These are phyloP conservation scores for Murraya paniculata DNA, from an alignment of 345 rosid genomes.

Conservation along the genomic window DNA sequence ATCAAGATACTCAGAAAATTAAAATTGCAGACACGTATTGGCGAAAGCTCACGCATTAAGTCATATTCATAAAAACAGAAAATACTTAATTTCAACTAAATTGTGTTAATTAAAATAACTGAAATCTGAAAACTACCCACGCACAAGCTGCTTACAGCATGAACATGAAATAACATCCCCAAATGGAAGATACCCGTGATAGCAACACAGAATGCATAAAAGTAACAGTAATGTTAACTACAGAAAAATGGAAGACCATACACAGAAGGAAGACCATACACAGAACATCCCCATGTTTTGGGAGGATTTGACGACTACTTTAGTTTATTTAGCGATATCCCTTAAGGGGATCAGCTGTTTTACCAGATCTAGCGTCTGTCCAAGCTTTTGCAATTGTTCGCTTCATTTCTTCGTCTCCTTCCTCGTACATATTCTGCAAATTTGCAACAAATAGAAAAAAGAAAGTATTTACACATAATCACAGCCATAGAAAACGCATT, in stretches of 20 bases:
- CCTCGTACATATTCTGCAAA: conserved; percentile 88
- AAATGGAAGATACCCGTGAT: neutral
- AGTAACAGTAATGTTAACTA: neutral
- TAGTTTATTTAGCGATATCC: conserved; percentile 33
- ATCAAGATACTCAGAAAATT: too few relatives aligned
- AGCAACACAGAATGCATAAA: neutral
- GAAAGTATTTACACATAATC: too few relatives aligned
- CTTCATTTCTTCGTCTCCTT: conserved; percentile 94
- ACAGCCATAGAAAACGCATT: neutral
- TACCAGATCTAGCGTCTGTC: conserved; percentile 97
- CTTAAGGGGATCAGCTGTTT: conserved; percentile 61
- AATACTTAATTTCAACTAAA: too few relatives aligned
- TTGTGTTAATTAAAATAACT: too few relatives aligned
- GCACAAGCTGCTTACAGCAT: neutral
- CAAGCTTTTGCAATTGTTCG: conserved; percentile 95
- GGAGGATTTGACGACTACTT: neutral
- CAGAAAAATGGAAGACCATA: neutral
- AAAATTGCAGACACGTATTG: too few relatives aligned
- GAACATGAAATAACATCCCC: neutral
- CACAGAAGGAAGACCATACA: neutral
- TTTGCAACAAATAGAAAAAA: neutral
- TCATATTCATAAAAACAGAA: too few relatives aligned
- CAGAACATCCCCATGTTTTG: neutral
- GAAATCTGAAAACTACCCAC: neutral
- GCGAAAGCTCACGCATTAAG: too few relatives aligned